phyloP scores from a whole-genome alignment of 139 green algal species.

The Coccomyxa sp. region DNA sequence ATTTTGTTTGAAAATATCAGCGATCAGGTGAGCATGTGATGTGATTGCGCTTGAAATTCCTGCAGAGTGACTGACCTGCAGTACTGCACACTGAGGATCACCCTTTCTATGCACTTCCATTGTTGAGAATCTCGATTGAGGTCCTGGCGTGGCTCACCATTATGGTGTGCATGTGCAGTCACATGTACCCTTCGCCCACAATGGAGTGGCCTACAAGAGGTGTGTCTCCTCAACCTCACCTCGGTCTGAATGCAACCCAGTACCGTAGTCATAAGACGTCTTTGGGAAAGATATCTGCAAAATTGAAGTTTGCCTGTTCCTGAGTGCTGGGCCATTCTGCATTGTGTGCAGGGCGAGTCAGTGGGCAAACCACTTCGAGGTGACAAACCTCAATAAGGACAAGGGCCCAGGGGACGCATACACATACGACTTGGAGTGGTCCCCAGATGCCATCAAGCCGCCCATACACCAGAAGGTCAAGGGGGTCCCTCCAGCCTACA shows the following conservation, averaged over 20 bases:
- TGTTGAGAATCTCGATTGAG: not conserved
- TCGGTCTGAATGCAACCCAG: not conserved
- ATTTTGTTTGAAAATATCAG: conserved; percentile 19
- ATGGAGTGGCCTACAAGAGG: conserved; percentile 39
- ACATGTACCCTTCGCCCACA: conserved; percentile 68
- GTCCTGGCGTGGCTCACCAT: too few species aligned
- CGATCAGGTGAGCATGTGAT: not conserved
- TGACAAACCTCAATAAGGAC: conserved; percentile 14
- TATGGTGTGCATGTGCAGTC: not conserved
- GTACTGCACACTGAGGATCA: not conserved
- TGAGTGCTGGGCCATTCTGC: not conserved
- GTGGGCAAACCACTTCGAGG: conserved; percentile 21
- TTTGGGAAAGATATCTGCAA: not conserved
- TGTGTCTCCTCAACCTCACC: not conserved
- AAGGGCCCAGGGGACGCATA: conserved; percentile 3
- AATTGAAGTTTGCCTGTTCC: not conserved
- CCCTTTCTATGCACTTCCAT: not conserved
- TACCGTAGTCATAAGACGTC: too few species aligned
- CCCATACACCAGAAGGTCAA: conserved; percentile 17
- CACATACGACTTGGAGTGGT: conserved; percentile 27
- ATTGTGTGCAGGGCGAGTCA: conserved; percentile 1
- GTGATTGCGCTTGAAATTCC: not conserved
- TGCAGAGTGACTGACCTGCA: not conserved
- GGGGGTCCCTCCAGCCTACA: conserved; percentile 5
- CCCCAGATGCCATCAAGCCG: conserved; percentile 16